Base-by-base conservation (phyloP, 345 rosid genomes). In the Excoecaria agallocha region DNA sequence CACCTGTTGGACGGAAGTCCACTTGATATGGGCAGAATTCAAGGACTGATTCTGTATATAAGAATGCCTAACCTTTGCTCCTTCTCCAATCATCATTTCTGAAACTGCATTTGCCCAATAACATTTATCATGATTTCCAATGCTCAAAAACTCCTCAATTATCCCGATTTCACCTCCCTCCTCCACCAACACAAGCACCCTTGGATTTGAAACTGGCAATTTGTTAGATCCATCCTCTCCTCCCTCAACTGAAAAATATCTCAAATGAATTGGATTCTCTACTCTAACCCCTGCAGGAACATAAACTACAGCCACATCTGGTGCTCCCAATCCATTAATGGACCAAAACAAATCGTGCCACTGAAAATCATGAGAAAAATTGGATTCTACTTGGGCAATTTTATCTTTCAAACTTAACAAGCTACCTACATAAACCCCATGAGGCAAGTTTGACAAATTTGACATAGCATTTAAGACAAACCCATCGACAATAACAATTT, bases 321-420 rank as follows among this genome's bases (percentile, higher is more conserved):
- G 96, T 3, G 98, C 93, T 10, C 99, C 97, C 63, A 93, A 69
- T 15, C 98, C 97, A 76, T 94, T 95, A 71, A 95, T 79, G 9
- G 94, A 92, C 98, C 94, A 93, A 56, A 91, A 95, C 78, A 95
- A 63, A 82, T 95, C 97, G 69, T 97, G 98, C 67, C 83, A 85
- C 30, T 88, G 86, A 54, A 86, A 95, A 82, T 87, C 85, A 17
- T 88, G 79, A 8, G 83, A 51, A 49, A 84, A 78, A 6, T 84
- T 87, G 19, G 68, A 82, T 9, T 91, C 81, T 86, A 86, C 85
- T 71, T 84, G 76, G 46, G 81, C 41, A 51, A 89, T 76, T 57
- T 73, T 77, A 74, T 79, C 86, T 41, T 77, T 57, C 12, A 89
- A 74, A 78, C 84, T 79, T 6, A 79, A 70, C 80, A 90, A 84